Evolutionary conservation across 805 yeast species (phyloP).

Genomic region (Starmerella riodocensis): DNA sequence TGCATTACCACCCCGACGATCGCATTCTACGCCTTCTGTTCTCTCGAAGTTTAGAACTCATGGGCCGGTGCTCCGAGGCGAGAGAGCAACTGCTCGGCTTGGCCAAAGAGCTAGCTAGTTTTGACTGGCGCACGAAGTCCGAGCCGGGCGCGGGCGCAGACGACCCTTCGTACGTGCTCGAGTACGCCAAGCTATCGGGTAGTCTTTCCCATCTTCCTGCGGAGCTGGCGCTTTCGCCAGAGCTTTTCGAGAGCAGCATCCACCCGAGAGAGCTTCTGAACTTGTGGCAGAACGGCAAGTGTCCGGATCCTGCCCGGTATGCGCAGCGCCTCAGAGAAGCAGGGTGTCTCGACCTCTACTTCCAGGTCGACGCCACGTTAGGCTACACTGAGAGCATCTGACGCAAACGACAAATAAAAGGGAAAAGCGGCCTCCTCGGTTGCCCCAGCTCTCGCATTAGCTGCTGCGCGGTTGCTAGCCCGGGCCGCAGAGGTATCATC

Average conservation of each 20-base stretch:
- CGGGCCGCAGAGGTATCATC: too few relatives aligned
- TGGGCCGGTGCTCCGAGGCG: conserved; percentile 11
- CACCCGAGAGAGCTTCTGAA: conserved; percentile 1
- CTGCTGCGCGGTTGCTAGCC: too few relatives aligned
- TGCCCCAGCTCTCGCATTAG: neutral
- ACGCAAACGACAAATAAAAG: neutral
- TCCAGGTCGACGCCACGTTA: conserved; percentile 40
- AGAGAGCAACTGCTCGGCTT: conserved; percentile 1
- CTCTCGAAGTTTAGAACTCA: conserved; percentile 6
- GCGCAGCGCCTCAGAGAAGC: conserved; percentile 3
- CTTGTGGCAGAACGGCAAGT: conserved; percentile 5
- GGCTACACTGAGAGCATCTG: neutral
- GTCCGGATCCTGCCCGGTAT: conserved; percentile 5
- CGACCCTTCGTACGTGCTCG: conserved; percentile 2
- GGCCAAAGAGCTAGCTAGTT: conserved; percentile 6
- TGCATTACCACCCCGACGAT: conserved; percentile 9
- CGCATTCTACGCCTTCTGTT: neutral
- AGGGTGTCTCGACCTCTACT: conserved; percentile 30
- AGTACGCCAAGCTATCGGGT: conserved; percentile 5
- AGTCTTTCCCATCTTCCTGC: neutral
- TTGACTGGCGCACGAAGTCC: conserved; percentile 3
- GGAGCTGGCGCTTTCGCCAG: neutral
- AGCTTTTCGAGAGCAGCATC: neutral
- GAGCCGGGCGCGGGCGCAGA: neutral
- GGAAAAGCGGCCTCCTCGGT: neutral